Evolutionary conservation across 768 basidiomycete genomes (phyloP), one percentile per base, ranked within the genome.

Genomic region (Pleurotus tuoliensis): DNA sequence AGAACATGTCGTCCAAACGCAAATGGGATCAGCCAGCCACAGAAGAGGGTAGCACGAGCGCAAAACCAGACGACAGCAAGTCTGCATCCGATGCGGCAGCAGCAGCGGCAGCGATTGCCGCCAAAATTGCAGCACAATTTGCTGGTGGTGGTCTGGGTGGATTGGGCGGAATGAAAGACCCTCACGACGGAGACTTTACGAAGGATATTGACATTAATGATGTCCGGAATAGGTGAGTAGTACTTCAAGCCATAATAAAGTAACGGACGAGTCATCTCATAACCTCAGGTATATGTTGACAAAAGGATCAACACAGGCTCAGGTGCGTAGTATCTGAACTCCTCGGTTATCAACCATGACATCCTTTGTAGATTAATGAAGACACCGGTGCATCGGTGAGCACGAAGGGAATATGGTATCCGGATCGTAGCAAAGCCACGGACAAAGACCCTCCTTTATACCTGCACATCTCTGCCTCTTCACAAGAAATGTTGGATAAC

Each of bases 131-230:
- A 5, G 93, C 91, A 0, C 90, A 92, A 65, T 90, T 92, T 55
- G 80, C 80, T 41, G 75, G 72, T 67, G 62, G 78, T 59, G 58
- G 76, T 65, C 53, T 77, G 63, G 68, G 71, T 66, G 66, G 77
- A 72, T 76, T 62, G 66, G 46, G 66, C 61, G 78, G 78, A 15
- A 63, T 72, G 49, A 82, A 82, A 61, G 90, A 92, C 66, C 76
- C 77, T 2, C 83, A 89, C 48, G 90, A 92, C 62, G 90, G 79
- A 43, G 91, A 90, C 46, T 98, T 87, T 63, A 87, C 84, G 11
- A 82, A 91, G 61, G 92, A 97, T 66, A 95, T 98, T 56, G 96
- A 98, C 69, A 97, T 98, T 70, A 98, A 98, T 69, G 95, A 98
- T 71, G 78, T 94, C 48, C 77, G 95, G 68, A 98, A 98, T 72